Evolutionary conservation across 495 filamentous ascomycete species (phyloP), one percentile per base, ranked within the genome.

Genomic region (Stereocaulon alpinum): DNA sequence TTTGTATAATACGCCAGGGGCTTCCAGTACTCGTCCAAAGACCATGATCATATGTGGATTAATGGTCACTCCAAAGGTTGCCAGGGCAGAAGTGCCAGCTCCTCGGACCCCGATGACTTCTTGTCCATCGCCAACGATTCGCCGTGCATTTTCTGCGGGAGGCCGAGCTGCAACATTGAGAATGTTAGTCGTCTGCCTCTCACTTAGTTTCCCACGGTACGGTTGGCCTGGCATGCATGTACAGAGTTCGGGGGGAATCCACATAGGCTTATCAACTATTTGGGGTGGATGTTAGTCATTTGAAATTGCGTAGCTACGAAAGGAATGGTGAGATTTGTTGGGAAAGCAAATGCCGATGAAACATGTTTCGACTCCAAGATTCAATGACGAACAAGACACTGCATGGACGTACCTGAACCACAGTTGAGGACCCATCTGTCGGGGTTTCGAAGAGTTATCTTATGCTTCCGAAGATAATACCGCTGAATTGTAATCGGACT

Each of bases 191-290:
- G 83, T 86, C 63, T 89, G 87, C 3, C 72, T 67, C 0, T 74
- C 69, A 15, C 64, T 68, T 24, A 89, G 74, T 67, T 83, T 82
- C 1, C 72, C 65, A 58, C 75, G 74, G 15, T 83, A 68, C 11
- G 79, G 63, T 66, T 96, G 88, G 0, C 88, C 89, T 9, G 81
- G 78, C 5, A 83, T 62, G 9, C 94, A 78, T 3, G 64, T 64
- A 64, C 85, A 84, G 6, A 84, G 70, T 62, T 94, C 87, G 1
- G 82, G 76, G 0, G 88, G 83, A 48, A 89, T 64, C 62, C 86
- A 92, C 22, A 72, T 73, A 0, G 88, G 85, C 24, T 75, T 78
- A 0, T 73, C 68, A 1, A 55, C 66, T 18, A 69, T 82, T 24
- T 24, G 24, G 24, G 24, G 24, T 24, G 24, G 24, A 24, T 1